A percentile compares a stretch with the other conserved stretches of the same genome.
Conservation (phyloP, 148 eudicot species). For the Heliamphora exappendiculata region DNA sequence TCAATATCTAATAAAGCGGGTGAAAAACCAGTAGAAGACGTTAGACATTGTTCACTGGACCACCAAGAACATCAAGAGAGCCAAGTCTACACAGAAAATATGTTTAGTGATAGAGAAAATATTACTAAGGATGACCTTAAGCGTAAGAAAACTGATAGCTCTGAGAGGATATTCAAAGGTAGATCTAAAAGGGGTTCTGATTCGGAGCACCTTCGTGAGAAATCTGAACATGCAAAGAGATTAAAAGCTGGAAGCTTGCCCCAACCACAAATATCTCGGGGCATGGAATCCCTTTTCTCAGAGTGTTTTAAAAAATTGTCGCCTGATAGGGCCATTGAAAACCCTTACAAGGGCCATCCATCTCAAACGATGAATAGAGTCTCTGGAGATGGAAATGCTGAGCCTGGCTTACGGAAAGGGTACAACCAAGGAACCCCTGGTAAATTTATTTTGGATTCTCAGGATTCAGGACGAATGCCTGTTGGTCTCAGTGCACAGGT, state of each 20-base stretch:
- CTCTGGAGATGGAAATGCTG: slow-evolving; percentile 29
- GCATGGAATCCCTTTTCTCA: slow-evolving; percentile 26
- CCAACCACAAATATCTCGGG: slow-evolving; percentile 29
- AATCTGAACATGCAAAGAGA: slow-evolving; percentile 39
- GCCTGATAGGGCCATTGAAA: slow-evolving; percentile 36
- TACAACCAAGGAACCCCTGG: slow-evolving; percentile 24
- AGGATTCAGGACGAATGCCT: slow-evolving; percentile 39
- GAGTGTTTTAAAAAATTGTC: slow-evolving; percentile 31
- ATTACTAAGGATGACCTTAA: slow-evolving; percentile 29
- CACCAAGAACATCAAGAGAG: slow-evolving; percentile 26
- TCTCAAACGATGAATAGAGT: slow-evolving; percentile 24
- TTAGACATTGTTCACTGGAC: slow-evolving; percentile 23
- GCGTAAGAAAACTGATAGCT: slow-evolving; percentile 28
- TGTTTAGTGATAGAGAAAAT: slow-evolving; percentile 27
- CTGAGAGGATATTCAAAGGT: slow-evolving; percentile 33
- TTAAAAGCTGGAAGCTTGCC: slow-evolving; percentile 36
- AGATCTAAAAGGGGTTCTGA: slow-evolving; percentile 52
- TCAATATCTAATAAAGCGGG: slow-evolving; percentile 21
- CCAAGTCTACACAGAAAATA: slow-evolving; percentile 16
- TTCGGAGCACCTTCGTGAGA: slow-evolving; percentile 35
- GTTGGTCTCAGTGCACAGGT: slow-evolving; percentile 24
- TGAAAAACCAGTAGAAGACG: slow-evolving; percentile 28
- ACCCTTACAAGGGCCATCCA: slow-evolving; percentile 27
- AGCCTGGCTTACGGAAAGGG: slow-evolving; percentile 29
- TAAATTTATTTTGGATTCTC: slow-evolving; percentile 37